Conservation (phyloP, 352 stramenopile genomes). For the Phytopythium aichiense region DNA sequence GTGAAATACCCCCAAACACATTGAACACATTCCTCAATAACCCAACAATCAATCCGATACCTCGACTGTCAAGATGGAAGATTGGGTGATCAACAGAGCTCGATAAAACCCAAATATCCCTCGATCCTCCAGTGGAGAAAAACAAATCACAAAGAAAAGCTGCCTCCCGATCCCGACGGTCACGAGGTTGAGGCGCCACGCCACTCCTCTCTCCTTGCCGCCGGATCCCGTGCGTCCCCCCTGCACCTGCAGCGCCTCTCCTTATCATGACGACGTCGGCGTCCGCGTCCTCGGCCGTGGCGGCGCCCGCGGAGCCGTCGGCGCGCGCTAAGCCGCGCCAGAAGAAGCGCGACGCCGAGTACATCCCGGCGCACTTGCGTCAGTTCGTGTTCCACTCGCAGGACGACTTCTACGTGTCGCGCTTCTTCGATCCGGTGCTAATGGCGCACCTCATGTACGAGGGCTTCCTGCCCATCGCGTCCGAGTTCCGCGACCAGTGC, state of each 20-base stretch:
- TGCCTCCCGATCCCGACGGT: too few species aligned
- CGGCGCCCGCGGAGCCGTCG: conserved; percentile 2
- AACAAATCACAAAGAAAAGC: too few species aligned
- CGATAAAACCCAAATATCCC: too few species aligned
- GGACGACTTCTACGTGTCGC: conserved; percentile 92
- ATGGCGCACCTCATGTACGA: conserved; percentile 91
- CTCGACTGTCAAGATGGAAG: too few species aligned
- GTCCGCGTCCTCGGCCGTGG: not conserved
- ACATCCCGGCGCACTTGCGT: conserved; percentile 83
- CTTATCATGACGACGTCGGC: conserved; percentile 2
- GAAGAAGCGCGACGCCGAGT: conserved; percentile 59
- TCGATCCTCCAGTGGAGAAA: too few species aligned
- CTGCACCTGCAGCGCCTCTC: not conserved
- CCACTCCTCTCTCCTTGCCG: too few species aligned
- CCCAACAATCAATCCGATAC: too few species aligned
- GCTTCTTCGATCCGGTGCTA: conserved; percentile 84
- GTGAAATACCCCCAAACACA: too few species aligned
- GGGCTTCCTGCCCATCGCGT: conserved; percentile 94
- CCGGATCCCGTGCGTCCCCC: too few species aligned
- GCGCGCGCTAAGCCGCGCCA: conserved; percentile 13
- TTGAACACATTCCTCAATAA: too few species aligned
- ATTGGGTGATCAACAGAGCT: too few species aligned
- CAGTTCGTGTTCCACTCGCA: conserved; percentile 89
- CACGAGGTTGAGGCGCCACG: too few species aligned
- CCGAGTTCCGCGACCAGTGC: conserved; percentile 55